Conservation (phyloP, 2,329 filamentous ascomycete genomes). For the Phialophora macrospora region DNA sequence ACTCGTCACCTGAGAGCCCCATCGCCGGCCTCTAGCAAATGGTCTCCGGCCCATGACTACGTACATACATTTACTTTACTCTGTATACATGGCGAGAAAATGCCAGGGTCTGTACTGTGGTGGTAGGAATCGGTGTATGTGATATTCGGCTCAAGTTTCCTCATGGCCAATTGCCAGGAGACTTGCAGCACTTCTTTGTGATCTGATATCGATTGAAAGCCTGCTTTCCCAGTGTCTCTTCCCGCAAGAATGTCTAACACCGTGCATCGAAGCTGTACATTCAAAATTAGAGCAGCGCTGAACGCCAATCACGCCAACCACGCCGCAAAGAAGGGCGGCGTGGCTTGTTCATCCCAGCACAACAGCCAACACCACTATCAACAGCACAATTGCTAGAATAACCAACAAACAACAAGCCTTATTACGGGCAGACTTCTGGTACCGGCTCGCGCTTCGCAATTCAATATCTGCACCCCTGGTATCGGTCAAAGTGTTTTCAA, state of each 20-base stretch:
- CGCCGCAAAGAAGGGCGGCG: not conserved
- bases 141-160: too few relatives aligned
- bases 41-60: too few relatives aligned
- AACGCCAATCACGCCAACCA: constrained; percentile 21
- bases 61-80: too few relatives aligned
- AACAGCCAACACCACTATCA: constrained; percentile 86
- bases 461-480: constrained; percentile 86
- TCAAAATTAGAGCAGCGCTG: not conserved
- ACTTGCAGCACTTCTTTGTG: too few relatives aligned
- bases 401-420: constrained; percentile 92
- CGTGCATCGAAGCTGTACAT: constrained; percentile 17
- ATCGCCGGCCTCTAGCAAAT: too few relatives aligned
- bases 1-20: too few relatives aligned
- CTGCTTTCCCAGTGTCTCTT: not conserved
- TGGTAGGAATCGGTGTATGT: too few relatives aligned
- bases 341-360: constrained; percentile 62
- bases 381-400: constrained; percentile 84
- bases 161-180: too few relatives aligned
- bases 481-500: constrained; percentile 79
- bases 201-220: not conserved
- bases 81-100: too few relatives aligned
- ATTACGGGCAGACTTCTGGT: constrained; percentile 93
- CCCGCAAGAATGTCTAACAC: not conserved
- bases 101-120: too few relatives aligned
- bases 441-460: constrained; percentile 80